Conservation (phyloP, 768 basidiomycete species). For the Scleroderma bovista region DNA sequence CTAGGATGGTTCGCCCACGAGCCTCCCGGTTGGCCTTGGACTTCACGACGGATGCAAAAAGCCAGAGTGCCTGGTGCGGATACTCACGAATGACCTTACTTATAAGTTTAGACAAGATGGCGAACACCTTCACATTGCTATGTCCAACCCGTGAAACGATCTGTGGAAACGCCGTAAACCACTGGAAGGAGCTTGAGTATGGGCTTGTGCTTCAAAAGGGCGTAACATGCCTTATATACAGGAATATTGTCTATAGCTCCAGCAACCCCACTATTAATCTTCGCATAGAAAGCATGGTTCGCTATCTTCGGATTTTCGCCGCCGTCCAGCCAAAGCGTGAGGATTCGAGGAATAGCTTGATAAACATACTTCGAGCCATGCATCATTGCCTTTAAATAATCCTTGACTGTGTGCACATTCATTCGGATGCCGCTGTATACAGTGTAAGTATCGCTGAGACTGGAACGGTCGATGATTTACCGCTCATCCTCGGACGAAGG, state of each 20-base stretch:
- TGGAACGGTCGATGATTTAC: slow-evolving; percentile 23
- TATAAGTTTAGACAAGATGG: slow-evolving; percentile 61
- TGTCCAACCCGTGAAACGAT: slow-evolving; percentile 93
- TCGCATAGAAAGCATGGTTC: slow-evolving; percentile 38
- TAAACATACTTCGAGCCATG: slow-evolving; percentile 94
- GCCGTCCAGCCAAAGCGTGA: slow-evolving; percentile 92
- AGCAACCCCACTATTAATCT: slow-evolving; percentile 53
- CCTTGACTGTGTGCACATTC: slow-evolving; percentile 59
- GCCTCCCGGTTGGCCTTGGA: slow-evolving; percentile 59
- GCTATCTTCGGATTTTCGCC: slow-evolving; percentile 47
- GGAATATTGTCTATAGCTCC: slow-evolving; percentile 58
- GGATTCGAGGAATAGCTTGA: slow-evolving; percentile 87
- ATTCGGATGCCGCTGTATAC: slow-evolving; percentile 51
- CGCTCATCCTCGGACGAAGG: slow-evolving; percentile 47
- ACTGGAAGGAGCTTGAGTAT: slow-evolving; percentile 42
- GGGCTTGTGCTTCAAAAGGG: background rate
- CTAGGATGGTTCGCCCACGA: slow-evolving; percentile 56
- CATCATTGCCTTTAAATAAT: slow-evolving; percentile 65
- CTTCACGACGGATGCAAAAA: slow-evolving; percentile 83
- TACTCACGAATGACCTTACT: slow-evolving; percentile 69
- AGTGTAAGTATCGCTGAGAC: background rate
- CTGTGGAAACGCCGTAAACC: slow-evolving; percentile 95
- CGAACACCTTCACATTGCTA: slow-evolving; percentile 53
- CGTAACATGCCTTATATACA: slow-evolving; percentile 62
- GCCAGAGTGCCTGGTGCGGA: slow-evolving; percentile 90